Conservation (phyloP, 176 grass and related monocot species). For the Cymbopogon citratus region DNA sequence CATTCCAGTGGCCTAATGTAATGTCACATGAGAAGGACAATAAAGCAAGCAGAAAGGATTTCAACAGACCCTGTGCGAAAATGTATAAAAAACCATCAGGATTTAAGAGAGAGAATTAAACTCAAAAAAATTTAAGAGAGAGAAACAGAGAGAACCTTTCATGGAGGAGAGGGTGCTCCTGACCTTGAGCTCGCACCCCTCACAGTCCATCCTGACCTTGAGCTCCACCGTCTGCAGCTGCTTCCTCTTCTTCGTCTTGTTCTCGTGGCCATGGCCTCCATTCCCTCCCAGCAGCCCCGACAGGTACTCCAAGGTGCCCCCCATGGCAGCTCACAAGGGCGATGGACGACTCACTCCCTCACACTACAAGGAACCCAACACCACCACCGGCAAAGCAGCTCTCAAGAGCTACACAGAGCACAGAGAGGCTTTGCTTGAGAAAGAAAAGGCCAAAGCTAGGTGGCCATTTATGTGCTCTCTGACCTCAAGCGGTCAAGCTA, state of each 20-base stretch:
- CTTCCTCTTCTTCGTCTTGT: slow-evolving; percentile 37
- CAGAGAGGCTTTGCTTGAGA: background rate
- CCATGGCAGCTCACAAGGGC: slow-evolving; percentile 2
- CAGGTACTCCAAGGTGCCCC: slow-evolving; percentile 50
- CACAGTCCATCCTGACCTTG: slow-evolving; percentile 76
- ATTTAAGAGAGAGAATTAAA: background rate
- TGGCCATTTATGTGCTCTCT: background rate
- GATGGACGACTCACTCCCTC: background rate
- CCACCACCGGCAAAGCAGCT: background rate
- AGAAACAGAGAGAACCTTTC: slow-evolving; percentile 35
- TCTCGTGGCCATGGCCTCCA: slow-evolving; percentile 29
- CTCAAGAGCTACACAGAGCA: background rate
- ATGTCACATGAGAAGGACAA: background rate
- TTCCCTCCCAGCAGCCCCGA: slow-evolving; percentile 38
- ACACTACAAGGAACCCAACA: background rate
- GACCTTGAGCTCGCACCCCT: slow-evolving; percentile 69
- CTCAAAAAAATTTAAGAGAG: background rate
- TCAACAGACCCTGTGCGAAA: background rate
- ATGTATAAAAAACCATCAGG: background rate
- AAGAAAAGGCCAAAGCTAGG: background rate
- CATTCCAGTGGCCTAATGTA: background rate
- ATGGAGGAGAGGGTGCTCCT: slow-evolving; percentile 54
- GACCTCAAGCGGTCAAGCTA: background rate
- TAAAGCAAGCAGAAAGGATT: too few relatives aligned
- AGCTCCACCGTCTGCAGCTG: slow-evolving; percentile 66